Evolutionary conservation across 2,329 filamentous ascomycete species (phyloP), one percentile per base, ranked within the genome.

Genomic region (Pseudogymnoascus sp.): DNA sequence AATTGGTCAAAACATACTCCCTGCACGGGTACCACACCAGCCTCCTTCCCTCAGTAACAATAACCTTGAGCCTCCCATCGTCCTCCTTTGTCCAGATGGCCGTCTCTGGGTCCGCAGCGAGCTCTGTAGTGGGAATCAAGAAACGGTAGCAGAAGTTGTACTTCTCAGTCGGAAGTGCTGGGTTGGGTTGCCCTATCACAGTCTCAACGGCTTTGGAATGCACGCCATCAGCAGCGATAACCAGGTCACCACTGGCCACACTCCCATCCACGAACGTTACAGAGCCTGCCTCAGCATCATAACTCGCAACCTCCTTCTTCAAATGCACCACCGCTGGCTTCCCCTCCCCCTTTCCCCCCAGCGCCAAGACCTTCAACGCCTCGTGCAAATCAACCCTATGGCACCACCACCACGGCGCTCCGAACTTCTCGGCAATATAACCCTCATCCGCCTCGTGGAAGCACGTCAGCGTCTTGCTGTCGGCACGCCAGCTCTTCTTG

Each of bases 331-430:
- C 68, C 11, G 67, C 53, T 21, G 72, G 68, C 61, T 63, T 66
- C 3, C 69, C 66, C 8, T 67, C 68, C 3, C 66, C 65, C 17
- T 69, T 53, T 9, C 69, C 33, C n/a, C 69, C 60, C 17, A 71
- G 67, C 0, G 75, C 74, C 23, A 73, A 68, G n/a, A 69, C 50
- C 53, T 74, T 73, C 3, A 78, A 67, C 21, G 73, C 67, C 28
- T 71, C 72, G 63, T 78, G 77, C 61, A 79, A 68, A 63, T 78
- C 77, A 19, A 77, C 73, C 17, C 76, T 71, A 63, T 78, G 76
- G 13, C 74, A 60, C 38, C 60, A 64, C 62, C 66, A 73, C 59
- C 64, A 62, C 7, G 64, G 62, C 21, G 65, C 67, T 0, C 71
- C 72, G 60, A 65, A 70, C 36, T 35, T 63, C 11, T 36, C 28